These are phyloP conservation scores for Aaosphaeria arxii DNA, from an alignment of 2,329 filamentous ascomycete genomes.

Conservation along the genomic window DNA sequence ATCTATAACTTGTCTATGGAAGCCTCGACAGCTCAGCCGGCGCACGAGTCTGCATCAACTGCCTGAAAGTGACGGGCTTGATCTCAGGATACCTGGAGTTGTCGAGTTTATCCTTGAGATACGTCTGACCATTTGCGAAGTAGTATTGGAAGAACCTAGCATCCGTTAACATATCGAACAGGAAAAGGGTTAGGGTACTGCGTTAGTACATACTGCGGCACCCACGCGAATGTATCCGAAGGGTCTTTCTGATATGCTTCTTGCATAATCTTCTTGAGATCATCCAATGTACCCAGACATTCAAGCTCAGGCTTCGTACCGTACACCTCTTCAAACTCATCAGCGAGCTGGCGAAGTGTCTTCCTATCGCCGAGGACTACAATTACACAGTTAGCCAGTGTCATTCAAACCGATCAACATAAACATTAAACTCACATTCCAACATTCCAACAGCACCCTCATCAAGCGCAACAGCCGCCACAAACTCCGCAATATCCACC, in stretches of 20 bases:
- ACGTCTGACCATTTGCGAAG: slow-evolving; percentile 1
- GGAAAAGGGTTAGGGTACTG: not conserved
- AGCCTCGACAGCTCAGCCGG: too few relatives aligned
- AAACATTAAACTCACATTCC: slow-evolving; percentile 12
- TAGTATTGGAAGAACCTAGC: slow-evolving; percentile 5
- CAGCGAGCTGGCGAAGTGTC: slow-evolving; percentile 20
- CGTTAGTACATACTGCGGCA: not conserved
- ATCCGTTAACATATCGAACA: not conserved
- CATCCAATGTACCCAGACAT: slow-evolving; percentile 21
- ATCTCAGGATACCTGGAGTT: slow-evolving; percentile 7
- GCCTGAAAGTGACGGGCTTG: not conserved
- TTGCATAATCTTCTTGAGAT: slow-evolving; percentile 26
- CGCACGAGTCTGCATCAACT: not conserved
- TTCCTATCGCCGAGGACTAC: slow-evolving; percentile 36
- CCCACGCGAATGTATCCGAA: slow-evolving; percentile 4
- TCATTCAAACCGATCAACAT: not conserved
- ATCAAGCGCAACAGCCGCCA: slow-evolving; percentile 29
- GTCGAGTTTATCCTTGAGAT: not conserved
- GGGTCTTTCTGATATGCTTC: slow-evolving; percentile 8
- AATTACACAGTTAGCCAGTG: not conserved
- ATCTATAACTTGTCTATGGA: too few relatives aligned
- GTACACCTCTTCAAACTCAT: slow-evolving; percentile 21
- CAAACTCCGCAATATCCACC: slow-evolving; percentile 36
- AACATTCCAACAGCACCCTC: slow-evolving; percentile 11
- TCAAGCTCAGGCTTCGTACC: slow-evolving; percentile 16